Evolutionary conservation across 768 basidiomycete genomes (phyloP).

Genomic region (Pleurotus ostreatus): DNA sequence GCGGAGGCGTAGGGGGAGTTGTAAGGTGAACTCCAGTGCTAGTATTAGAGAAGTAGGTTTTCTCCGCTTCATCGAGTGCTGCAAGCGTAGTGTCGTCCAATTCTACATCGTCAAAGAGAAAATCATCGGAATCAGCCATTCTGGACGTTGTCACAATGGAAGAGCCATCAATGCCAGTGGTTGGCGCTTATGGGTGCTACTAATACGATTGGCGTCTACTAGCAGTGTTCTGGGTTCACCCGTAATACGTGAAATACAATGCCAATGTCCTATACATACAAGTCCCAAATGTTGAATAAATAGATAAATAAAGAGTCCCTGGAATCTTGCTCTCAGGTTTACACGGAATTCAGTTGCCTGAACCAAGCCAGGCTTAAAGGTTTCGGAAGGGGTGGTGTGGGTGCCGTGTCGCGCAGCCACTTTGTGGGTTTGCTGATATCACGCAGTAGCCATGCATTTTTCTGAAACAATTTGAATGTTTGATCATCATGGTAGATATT

Average conservation of each 20-base stretch:
- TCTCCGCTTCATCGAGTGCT: slow-evolving; percentile 56
- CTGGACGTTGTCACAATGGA: not conserved
- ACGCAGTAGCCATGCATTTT: slow-evolving; percentile 33
- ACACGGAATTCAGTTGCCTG: not conserved
- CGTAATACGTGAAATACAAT: too few relatives aligned
- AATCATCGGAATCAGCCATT: slow-evolving; percentile 69
- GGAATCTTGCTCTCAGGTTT: too few relatives aligned
- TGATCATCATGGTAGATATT: not conserved
- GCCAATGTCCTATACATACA: too few relatives aligned
- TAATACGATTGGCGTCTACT: too few relatives aligned
- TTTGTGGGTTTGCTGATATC: slow-evolving; percentile 28
- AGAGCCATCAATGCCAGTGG: too few relatives aligned
- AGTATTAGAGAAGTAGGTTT: slow-evolving; percentile 26
- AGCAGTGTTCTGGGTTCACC: too few relatives aligned
- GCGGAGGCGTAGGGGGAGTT: slow-evolving; percentile 24
- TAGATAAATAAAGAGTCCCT: too few relatives aligned
- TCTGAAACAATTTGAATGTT: slow-evolving; percentile 18
- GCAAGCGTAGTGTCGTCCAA: slow-evolving; percentile 62
- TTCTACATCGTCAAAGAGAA: slow-evolving; percentile 58
- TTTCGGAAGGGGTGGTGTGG: slow-evolving; percentile 7
- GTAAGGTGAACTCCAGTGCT: slow-evolving; percentile 14
- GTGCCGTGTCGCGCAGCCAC: slow-evolving; percentile 33
- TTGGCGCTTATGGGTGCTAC: too few relatives aligned
- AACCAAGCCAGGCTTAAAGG: slow-evolving; percentile 1
- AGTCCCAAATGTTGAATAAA: too few relatives aligned